Evolutionary conservation across 768 basidiomycete species (phyloP).

Genomic region (Bullera alba): DNA sequence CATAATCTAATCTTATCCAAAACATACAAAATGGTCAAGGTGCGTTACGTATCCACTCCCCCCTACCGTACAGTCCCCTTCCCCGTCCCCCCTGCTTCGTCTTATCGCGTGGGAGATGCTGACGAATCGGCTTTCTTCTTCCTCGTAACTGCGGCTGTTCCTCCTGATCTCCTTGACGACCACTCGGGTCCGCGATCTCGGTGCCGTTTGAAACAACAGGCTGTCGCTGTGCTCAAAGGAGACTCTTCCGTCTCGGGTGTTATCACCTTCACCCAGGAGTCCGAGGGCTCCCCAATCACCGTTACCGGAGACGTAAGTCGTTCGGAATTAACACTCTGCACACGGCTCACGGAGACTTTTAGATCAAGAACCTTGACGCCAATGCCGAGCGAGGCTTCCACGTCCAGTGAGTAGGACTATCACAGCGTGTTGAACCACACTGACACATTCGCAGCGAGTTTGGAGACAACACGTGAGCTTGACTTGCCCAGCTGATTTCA

Average conservation of each 20-base stretch:
- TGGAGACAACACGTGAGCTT: conserved; percentile 64
- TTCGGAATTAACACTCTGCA: not conserved
- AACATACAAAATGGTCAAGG: conserved; percentile 34
- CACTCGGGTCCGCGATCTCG: not conserved
- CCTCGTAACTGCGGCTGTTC: not conserved
- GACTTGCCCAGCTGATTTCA: conserved; percentile 4
- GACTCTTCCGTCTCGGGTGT: conserved; percentile 59
- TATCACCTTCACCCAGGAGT: conserved; percentile 59
- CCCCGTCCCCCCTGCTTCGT: not conserved
- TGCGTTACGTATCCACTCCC: conserved; percentile 10
- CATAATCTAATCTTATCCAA: conserved; percentile 3
- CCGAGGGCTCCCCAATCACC: conserved; percentile 53
- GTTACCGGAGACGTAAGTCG: conserved; percentile 53
- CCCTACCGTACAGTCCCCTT: not conserved
- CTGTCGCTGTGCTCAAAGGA: conserved; percentile 59
- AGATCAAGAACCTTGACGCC: conserved; percentile 57
- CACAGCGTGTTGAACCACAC: not conserved
- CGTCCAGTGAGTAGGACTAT: conserved; percentile 59
- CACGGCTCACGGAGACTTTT: not conserved
- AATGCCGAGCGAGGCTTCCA: conserved; percentile 66
- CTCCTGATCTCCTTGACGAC: not conserved
- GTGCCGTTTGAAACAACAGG: conserved; percentile 44
- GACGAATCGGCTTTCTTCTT: not conserved
- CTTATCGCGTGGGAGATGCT: not conserved
- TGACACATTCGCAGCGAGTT: conserved; percentile 45